Evolutionary conservation across 164 flowering plant species (phyloP), one percentile per base, ranked within the genome.

Genomic region (Malania oleifera): DNA sequence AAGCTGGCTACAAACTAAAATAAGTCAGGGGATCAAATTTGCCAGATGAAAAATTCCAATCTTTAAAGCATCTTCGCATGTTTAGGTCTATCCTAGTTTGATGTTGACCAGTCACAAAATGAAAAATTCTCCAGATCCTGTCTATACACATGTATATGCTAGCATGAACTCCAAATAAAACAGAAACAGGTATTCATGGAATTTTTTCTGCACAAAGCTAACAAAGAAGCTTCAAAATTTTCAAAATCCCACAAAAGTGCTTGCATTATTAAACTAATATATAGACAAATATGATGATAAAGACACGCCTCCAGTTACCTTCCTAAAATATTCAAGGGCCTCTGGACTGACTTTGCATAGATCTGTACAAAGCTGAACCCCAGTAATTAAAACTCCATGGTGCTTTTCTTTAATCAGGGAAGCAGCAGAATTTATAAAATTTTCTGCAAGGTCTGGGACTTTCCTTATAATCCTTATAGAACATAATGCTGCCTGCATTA

Each of bases 381-480:
- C 97, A 58, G 97, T 84, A 60, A 91, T 76, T 37, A 91, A 62
- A 59, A 87, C 96, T 43, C 99, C 99, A 66, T 95, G 99, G 64
- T 95, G 97, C 72, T 95, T 95, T 78, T 95, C 99, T 77, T 85
- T 89, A 18, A 95, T 85, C 63, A 95, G 80, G 37, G 82, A 44
- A 62, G 91, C 85, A 58, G 96, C 87, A 65, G 93, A 76, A 66
- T 83, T 81, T 50, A 85, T 73, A 72, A 95, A 95, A 75, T 88
- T 95, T 73, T 95, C 99, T 34, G 97, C 95, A 68, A 95, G 75
- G 60, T 95, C 99, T 18, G 99, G 95, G 5, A 89, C 99, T 77
- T 91, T 95, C 81, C 72, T 91, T 59, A 95, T 80, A 54, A 95
- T 95, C 75, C 99, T 81, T 68, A 91, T 80, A 17, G 93, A 79